Conservation (phyloP, 2,329 filamentous ascomycete species). For the Tolypocladium ovalisporum region DNA sequence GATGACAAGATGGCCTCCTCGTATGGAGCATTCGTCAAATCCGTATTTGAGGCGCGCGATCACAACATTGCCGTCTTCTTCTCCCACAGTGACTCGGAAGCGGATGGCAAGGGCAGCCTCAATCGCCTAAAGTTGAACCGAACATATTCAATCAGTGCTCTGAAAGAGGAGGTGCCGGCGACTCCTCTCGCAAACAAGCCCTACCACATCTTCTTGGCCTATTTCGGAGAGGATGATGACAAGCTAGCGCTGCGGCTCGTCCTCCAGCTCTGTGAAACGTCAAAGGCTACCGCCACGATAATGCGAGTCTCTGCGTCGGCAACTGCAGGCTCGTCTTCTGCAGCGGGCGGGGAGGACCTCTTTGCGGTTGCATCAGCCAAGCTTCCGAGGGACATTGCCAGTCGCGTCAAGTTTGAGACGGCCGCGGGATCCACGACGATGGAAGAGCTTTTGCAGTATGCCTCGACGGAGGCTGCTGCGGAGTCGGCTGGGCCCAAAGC, state of each 20-base stretch:
- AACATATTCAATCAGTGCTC: conserved; percentile 46
- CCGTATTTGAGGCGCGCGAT: conserved; percentile 50
- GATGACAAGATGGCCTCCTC: conserved; percentile 27
- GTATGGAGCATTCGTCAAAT: conserved; percentile 66
- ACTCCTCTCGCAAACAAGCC: conserved; percentile 54
- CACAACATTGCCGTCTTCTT: conserved; percentile 75
- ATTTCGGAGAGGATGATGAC: conserved; percentile 77
- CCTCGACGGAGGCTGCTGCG: conserved; percentile 4
- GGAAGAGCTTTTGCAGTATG: conserved; percentile 12
- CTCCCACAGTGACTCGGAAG: conserved; percentile 41
- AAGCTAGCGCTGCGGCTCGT: conserved; percentile 68
- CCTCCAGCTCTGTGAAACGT: conserved; percentile 72
- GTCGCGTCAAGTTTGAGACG: conserved; percentile 11
- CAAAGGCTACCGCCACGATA: conserved; percentile 68
- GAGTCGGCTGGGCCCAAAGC: neutral
- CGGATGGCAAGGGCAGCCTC: conserved; percentile 19
- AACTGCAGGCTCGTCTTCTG: neutral
- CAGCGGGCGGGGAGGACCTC: conserved; percentile 1
- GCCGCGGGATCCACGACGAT: conserved; percentile 5
- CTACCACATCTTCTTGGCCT: conserved; percentile 81
- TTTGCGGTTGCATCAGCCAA: conserved; percentile 5
- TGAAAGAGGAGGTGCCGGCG: conserved; percentile 41
- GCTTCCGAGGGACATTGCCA: conserved; percentile 3
- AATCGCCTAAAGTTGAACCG: conserved; percentile 33
- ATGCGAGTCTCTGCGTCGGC: conserved; percentile 24